Base-by-base conservation (phyloP, 1,284 basidiomycete genomes). In the Ceratobasidium sp. region DNA sequence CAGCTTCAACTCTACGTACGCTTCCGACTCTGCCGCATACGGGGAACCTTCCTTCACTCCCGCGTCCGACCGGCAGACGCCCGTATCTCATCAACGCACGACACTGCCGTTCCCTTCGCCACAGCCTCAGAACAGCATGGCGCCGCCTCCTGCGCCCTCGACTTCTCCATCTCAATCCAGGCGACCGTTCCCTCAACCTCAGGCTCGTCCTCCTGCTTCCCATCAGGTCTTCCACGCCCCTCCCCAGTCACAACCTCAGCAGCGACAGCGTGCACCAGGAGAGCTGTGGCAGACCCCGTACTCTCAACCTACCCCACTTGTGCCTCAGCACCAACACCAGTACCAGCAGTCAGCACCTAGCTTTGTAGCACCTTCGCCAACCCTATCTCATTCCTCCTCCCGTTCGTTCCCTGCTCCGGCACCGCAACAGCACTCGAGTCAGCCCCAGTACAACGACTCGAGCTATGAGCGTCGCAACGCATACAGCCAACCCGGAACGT, bases 21-120 rank as follows among this genome's bases (percentile, higher is more conserved):
- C 18, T 13, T 21, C 46, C 3, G 52, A 69, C 13, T 38, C 47
- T n/a, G 35, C 8, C 30, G 54, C 38, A 26, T 69, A 46, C 23
- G 44, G n/a, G 9, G 52, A 38, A 30, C 50, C 50, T 13, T 30
- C 35, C 32, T 66, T 41, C 21, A n/a, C 47, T 1, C 26, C 21
- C 5, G 6, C 52, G 46, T 30, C 52, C 7, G 64, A 58, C n/a
- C 26, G 38, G 54, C 44, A 41, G n/a, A 26, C 54, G 9, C 66
- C 66, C 2, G 66, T 69, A 16, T 69, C 66, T n/a, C 66, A 69
- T 58, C 66, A 69, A 30, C 66, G 66, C 1, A 69, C 66, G 38
- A 41, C 35, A 16, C 41, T 49, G 44, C 46, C 61, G 46, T 64
- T 35, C 49, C 61, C 44, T 32, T 50, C 44, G 30, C 46, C 44